phyloP scores from a whole-genome alignment of 169 alveolate species.

The Cytauxzoon felis region DNA sequence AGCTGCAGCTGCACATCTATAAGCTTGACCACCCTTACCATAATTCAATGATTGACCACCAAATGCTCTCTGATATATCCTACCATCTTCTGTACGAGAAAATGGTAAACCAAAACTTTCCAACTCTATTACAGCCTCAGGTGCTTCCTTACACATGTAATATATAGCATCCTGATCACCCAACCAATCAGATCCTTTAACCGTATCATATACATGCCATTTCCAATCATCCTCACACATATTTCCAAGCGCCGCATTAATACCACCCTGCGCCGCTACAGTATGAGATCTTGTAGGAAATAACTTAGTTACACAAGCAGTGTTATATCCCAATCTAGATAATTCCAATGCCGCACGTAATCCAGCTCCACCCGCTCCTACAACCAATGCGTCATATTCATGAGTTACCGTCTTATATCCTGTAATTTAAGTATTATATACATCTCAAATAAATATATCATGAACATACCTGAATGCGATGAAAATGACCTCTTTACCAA shows the following conservation, averaged over 20 bases:
- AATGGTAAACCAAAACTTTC: constrained; percentile 96
- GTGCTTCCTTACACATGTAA: constrained; percentile 95
- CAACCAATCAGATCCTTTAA: constrained; percentile 98
- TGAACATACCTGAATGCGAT: constrained; percentile 25
- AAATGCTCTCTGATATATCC: constrained; percentile 94
- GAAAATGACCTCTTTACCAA: not conserved
- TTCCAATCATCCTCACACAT: constrained; percentile 98
- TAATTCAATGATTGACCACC: constrained; percentile 95
- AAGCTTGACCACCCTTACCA: constrained; percentile 98
- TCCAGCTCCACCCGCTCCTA: constrained; percentile 99
- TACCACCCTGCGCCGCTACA: constrained; percentile 93
- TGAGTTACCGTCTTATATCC: constrained; percentile 87
- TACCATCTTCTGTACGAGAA: constrained; percentile 91
- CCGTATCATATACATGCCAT: constrained; percentile 98
- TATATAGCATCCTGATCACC: constrained; percentile 98
- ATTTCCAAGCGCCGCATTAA: constrained; percentile 79
- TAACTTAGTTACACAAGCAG: constrained; percentile 91
- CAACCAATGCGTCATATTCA: constrained; percentile 94
- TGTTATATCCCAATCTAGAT: constrained; percentile 78
- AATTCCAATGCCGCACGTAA: constrained; percentile 94
- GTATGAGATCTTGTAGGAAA: constrained; percentile 98
- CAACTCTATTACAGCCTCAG: constrained; percentile 92
- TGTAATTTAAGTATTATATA: not conserved
- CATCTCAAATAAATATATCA: not conserved
- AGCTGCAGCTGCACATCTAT: constrained; percentile 98